Conservation (phyloP, 139 green algal genomes). For the Volvox africanus region DNA sequence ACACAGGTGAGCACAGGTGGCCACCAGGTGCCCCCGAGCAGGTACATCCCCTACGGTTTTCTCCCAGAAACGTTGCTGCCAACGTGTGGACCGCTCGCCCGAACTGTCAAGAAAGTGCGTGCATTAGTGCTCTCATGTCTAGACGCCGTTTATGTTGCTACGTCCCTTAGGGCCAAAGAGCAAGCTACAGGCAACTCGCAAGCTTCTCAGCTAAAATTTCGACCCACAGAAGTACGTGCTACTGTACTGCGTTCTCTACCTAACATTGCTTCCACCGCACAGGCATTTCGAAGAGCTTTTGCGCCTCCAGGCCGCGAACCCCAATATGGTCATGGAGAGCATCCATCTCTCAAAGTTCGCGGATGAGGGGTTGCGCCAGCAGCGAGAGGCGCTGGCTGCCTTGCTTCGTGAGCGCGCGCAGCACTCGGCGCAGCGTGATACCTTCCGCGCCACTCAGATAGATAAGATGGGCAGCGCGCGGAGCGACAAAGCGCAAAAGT, state of each 20-base stretch:
- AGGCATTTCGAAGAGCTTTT: conserved; percentile 79
- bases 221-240: no score
- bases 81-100: no score
- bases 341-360: conserved; percentile 73
- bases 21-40: no score
- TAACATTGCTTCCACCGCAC: not conserved
- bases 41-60: no score
- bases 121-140: no score
- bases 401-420: conserved; percentile 27
- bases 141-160: no score
- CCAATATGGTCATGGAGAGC: conserved; percentile 70
- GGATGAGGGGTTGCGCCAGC: conserved; percentile 48
- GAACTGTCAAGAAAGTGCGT: no score
- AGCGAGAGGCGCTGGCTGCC: conserved; percentile 5
- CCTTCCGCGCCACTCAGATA: conserved; percentile 32
- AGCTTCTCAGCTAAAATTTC: no score
- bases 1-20: conserved; percentile 50
- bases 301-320: conserved; percentile 60
- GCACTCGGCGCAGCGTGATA: not conserved
- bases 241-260: no score
- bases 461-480: conserved; percentile 39
- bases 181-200: no score
- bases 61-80: no score
- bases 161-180: no score
- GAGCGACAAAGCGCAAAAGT: conserved; percentile 51